Conservation (phyloP, 2,329 filamentous ascomycete species). For the Saccharata proteae region DNA sequence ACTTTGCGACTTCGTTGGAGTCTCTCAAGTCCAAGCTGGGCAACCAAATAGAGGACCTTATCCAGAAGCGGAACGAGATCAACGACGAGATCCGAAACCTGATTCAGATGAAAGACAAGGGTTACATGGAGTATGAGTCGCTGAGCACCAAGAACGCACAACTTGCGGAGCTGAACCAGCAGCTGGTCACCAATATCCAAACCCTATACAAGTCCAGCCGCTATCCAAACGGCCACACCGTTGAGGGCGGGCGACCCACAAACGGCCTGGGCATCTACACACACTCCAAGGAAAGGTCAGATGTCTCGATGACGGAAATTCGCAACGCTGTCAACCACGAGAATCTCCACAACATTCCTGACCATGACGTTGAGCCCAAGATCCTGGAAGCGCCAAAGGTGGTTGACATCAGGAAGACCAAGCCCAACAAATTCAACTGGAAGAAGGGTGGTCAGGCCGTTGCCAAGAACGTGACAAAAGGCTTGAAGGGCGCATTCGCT, state of each 20-base stretch:
- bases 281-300: slow-evolving; percentile 25
- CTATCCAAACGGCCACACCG: slow-evolving; percentile 35
- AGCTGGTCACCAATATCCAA: slow-evolving; percentile 88
- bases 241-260: slow-evolving; percentile 31
- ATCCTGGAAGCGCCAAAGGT: slow-evolving; percentile 71
- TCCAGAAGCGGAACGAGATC: slow-evolving; percentile 73
- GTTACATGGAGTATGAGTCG: slow-evolving; percentile 90
- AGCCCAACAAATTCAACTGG: slow-evolving; percentile 96
- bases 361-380: slow-evolving; percentile 54
- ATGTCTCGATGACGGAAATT: slow-evolving; percentile 29
- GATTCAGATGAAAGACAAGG: slow-evolving; percentile 78
- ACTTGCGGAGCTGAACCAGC: slow-evolving; percentile 83
- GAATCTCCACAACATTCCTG: slow-evolving; percentile 31
- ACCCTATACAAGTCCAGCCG: slow-evolving; percentile 75
- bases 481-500: slow-evolving; percentile 82
- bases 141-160: slow-evolving; percentile 90
- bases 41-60: slow-evolving; percentile 70
- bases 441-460: slow-evolving; percentile 92
- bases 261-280: slow-evolving; percentile 54
- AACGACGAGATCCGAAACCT: slow-evolving; percentile 76
- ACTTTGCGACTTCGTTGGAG: slow-evolving; percentile 50
- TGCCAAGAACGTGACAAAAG: slow-evolving; percentile 87
- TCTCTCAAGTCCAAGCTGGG: slow-evolving; percentile 70
- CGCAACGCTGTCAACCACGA: slow-evolving; percentile 27
- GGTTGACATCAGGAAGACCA: slow-evolving; percentile 78